Evolutionary conservation across 139 green algal genomes (phyloP).

Genomic region (Chlamydomonas schloesseri): DNA sequence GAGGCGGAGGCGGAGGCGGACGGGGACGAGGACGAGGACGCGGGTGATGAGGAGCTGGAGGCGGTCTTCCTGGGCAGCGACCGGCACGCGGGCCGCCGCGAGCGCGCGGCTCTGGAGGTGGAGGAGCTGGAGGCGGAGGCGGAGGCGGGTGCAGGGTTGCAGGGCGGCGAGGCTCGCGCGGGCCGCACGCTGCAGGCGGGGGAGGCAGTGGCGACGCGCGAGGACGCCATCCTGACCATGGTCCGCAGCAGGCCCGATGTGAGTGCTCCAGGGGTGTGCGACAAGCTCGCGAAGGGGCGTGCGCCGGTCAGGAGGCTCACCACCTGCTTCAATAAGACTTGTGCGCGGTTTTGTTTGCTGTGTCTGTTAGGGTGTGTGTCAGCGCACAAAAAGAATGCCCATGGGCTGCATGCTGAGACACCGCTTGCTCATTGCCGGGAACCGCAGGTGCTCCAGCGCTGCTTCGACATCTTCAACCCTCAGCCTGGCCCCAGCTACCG

Average conservation of each 20-base stretch:
- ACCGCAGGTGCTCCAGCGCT: slow-evolving; percentile 6
- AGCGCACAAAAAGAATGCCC: no score
- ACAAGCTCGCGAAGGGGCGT: no score
- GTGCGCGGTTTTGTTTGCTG: no score
- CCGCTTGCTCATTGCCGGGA: not conserved
- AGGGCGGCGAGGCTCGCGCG: no score
- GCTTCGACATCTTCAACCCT: slow-evolving; percentile 53
- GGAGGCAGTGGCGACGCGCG: not conserved
- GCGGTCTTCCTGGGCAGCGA: no score
- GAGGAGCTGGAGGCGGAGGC: not conserved
- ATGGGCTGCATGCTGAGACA: no score
- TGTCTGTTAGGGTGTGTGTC: no score
- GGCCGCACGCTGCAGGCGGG: not conserved
- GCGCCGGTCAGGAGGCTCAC: no score
- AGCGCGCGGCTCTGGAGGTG: not conserved
- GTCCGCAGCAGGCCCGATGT: not conserved
- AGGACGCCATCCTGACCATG: not conserved
- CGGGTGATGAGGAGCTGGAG: no score
- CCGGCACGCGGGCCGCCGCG: no score
- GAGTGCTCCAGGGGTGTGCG: not conserved
- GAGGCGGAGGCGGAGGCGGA: not conserved
- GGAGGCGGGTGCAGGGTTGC: not conserved
- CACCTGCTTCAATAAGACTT: no score
- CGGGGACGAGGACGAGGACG: no score
- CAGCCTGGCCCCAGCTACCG: slow-evolving; percentile 16